A percentile compares a stretch with the other conserved stretches of the same genome.
These are phyloP conservation scores for Multifurca ochricompacta DNA, from an alignment of 768 basidiomycete species.

Conservation along the genomic window DNA sequence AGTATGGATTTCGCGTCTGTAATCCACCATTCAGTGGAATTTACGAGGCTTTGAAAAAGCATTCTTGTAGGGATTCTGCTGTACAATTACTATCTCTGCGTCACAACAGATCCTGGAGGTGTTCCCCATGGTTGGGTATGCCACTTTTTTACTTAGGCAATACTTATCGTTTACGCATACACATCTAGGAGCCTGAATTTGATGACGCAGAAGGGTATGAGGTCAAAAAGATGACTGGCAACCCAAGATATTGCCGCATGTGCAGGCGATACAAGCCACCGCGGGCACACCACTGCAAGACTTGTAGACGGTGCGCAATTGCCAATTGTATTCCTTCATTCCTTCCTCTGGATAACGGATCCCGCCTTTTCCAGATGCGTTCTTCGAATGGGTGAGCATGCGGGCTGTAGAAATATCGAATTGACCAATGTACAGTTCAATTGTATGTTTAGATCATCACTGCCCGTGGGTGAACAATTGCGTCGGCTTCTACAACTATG, in stretches of 20 bases:
- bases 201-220: constrained; percentile 65
- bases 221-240: constrained; percentile 81
- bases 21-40: background rate
- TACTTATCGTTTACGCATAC: background rate
- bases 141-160: background rate
- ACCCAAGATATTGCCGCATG: constrained; percentile 77
- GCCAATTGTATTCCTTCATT: background rate
- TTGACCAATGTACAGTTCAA: background rate
- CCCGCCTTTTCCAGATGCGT: constrained; percentile 48
- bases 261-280: constrained; percentile 85
- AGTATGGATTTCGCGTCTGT: constrained; percentile 43
- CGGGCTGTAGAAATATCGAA: background rate
- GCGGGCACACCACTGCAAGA: constrained; percentile 85
- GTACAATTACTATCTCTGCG: constrained; percentile 85
- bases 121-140: constrained; percentile 77
- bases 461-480: constrained; percentile 95
- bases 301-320: constrained; percentile 64
- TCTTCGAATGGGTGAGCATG: constrained; percentile 73
- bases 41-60: constrained; percentile 34
- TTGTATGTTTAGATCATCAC: constrained; percentile 58
- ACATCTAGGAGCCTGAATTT: constrained; percentile 63
- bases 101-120: constrained; percentile 74
- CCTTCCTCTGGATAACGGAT: background rate
- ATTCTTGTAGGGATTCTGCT: constrained; percentile 66
- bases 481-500: constrained; percentile 88